Base-by-base conservation (phyloP, 1,284 basidiomycete species). In the Vanrija humicola region DNA sequence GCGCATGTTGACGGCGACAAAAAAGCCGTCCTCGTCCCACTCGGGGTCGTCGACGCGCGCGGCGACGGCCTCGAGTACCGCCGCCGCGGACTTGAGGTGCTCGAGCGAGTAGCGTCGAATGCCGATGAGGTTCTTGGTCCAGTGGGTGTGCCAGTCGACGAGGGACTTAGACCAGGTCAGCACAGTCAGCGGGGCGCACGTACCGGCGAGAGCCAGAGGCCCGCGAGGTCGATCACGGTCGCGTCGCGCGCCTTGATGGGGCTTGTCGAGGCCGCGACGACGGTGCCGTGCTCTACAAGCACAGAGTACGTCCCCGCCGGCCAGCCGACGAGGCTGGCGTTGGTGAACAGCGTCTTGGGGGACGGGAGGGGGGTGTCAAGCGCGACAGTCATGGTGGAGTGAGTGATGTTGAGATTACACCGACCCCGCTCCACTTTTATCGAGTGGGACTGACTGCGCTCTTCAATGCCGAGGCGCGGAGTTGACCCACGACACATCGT, bases 111-210 rank as follows among this genome's bases (percentile, higher is more conserved):
- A 52, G 6, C 68, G 61, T 14, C 55, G 55, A 4, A 43, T 23
- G 14, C 54, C 58, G n/a, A 65, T 49, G 18, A 65, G 60, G 56
- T 62, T 64, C 18, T 62, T 50, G 10, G 59, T 56, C 29, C 62
- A 65, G 50, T 70, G 68, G 6, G 61, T 63, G 53, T 70, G 68
- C 46, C 56, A 56, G 50, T 70, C 68, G 14, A 67, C 55, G 39
- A 70, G 43, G 34, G 40, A 18, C 16, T 23, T 2, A n/a, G n/a
- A n/a, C n/a, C n/a, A 23, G 21, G 21, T 23, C 21, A 23, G 21
- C 21, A 23, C 21, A 23, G 21, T 5, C 21, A 23, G 21, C 21
- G 21, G 2, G 21, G 21, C 21, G 21, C 21, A 23, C 21, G 21
- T 23, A 23, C 21, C 2, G 19, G 40, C 40, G 40, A 43, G 57